phyloP scores from a whole-genome alignment of 2,329 filamentous ascomycete species.

The Fusarium sp. region DNA sequence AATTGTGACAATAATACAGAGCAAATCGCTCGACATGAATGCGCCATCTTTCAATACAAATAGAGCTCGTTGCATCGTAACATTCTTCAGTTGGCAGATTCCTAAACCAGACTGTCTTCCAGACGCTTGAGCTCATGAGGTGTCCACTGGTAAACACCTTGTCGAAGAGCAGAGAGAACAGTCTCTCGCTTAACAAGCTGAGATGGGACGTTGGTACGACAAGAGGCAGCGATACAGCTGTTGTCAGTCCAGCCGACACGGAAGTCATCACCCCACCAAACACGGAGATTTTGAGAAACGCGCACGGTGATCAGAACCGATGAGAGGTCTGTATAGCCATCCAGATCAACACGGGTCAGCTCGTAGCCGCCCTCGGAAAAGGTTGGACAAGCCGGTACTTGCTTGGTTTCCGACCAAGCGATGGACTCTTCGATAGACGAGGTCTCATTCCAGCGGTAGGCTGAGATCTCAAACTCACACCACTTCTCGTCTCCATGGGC shows the following conservation, averaged over 20 bases:
- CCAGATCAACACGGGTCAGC: conserved; percentile 49
- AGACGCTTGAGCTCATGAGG: conserved; percentile 45
- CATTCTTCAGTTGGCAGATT: conserved; percentile 43
- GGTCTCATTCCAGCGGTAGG: conserved; percentile 49
- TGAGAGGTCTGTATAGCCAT: conserved; percentile 51
- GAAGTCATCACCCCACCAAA: conserved; percentile 56
- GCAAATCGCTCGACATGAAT: conserved; percentile 42
- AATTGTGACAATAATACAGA: conserved; percentile 46
- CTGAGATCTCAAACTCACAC: conserved; percentile 55
- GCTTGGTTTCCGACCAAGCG: conserved; percentile 53
- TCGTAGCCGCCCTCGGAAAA: conserved; percentile 47
- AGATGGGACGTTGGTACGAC: conserved; percentile 43
- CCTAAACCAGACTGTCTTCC: conserved; percentile 45
- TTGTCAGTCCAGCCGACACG: conserved; percentile 54
- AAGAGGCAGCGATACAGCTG: conserved; percentile 50
- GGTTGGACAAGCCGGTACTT: conserved; percentile 50
- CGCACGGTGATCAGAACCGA: conserved; percentile 51
- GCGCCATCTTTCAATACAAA: conserved; percentile 32
- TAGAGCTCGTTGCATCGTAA: conserved; percentile 4
- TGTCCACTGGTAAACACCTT: conserved; percentile 49
- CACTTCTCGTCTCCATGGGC: conserved; percentile 48
- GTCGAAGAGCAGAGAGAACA: conserved; percentile 44
- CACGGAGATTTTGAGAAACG: conserved; percentile 49
- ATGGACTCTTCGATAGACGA: conserved; percentile 48
- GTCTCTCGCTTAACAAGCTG: conserved; percentile 47